Conservation (phyloP, 169 alveolate species). For the Eimeria necatrix region DNA sequence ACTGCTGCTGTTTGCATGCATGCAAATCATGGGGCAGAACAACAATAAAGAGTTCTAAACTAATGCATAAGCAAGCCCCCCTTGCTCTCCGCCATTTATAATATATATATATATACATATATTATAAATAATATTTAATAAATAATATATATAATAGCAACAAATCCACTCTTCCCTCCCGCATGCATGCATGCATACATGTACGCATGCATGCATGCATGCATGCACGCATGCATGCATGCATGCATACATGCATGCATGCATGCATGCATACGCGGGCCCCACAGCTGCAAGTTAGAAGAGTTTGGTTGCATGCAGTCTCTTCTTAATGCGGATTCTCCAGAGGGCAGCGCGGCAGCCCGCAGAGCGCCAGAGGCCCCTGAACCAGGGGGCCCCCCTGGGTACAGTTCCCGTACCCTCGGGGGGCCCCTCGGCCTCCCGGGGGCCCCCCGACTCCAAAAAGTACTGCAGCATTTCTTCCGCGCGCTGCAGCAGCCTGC, state of each 20-base stretch:
- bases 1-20: too few species aligned
- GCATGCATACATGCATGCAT: constrained; percentile 14
- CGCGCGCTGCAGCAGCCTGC: constrained; percentile 56
- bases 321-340: background rate
- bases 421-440: background rate
- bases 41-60: too few species aligned
- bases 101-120: background rate
- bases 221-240: background rate
- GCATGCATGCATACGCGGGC: background rate
- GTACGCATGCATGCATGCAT: background rate
- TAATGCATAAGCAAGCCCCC: too few species aligned
- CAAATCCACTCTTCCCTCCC: too few species aligned
- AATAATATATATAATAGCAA: background rate
- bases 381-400: background rate
- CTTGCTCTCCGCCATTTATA: background rate
- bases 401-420: background rate
- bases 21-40: too few species aligned
- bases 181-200: too few species aligned
- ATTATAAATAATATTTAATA: background rate
- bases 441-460: background rate
- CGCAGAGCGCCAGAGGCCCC: constrained; percentile 16
- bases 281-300: too few species aligned
- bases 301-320: background rate
- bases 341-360: background rate
- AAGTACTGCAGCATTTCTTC: constrained; percentile 13